Base-by-base conservation (phyloP, 306 rosid species). In the Phaseolus lunatus region DNA sequence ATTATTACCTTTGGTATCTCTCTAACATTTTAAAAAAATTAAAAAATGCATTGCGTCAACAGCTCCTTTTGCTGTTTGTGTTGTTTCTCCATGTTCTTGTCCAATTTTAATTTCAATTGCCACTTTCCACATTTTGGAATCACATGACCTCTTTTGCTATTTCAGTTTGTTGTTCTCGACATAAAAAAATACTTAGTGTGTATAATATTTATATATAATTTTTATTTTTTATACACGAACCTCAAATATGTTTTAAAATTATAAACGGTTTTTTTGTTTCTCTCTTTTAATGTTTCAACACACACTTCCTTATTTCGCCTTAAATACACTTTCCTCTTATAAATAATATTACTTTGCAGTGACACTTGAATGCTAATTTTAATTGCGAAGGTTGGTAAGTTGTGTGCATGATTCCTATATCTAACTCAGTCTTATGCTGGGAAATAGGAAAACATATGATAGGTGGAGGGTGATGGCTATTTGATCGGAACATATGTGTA, bases 1-100 rank as follows among this genome's bases (percentile, higher is more conserved):
- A 65, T 33, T 33, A 33, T 37, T 73, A 66, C 82, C 69, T 49
- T 9, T 23, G n/a, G 41, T 70, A 50, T 75, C 82, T 77, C 71
- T 76, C 35, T 12, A 2, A 78, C 66, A 72, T 59, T 65, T 62
- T 5, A 1, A 61, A 69, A 45, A 16, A 9, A 6, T 22, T 31
- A 5, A 41, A 12, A 65, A 59, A 14, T n/a, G 24, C 15, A 37
- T 50, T 68, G 43, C 69, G 19, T 78, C 64, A 16, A 41, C 59
- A 9, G 26, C 5, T 71, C 10, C 70, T 70, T 37, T 29, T 56
- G 16, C 62, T 76, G 53, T 76, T 45, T 43, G 11, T 62, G 12
- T 52, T 79, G 48, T 47, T 16, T 73, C 26, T 57, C 1, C 23
- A 4, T 71, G 58, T 18, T 72, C 41, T n/a, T 39, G 3, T 39